Evolutionary conservation across 2,329 filamentous ascomycete species (phyloP).

Genomic region (Helotiales sp.): DNA sequence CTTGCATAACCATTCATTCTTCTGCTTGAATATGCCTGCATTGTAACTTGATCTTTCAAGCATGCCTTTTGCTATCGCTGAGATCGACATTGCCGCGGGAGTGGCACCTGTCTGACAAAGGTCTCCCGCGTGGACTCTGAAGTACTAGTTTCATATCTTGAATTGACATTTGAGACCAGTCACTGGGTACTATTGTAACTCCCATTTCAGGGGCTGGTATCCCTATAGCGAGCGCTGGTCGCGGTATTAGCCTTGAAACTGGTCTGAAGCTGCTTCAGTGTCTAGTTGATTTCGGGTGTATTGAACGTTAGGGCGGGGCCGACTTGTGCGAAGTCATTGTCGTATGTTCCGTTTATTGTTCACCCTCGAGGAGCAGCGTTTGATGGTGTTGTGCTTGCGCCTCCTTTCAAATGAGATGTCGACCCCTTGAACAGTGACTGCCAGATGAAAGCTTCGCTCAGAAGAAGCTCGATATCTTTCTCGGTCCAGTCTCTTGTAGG

Average conservation of each 20-base stretch:
- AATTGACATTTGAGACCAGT: background rate
- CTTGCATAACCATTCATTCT: background rate
- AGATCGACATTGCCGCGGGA: background rate
- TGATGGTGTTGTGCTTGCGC: slow-evolving; percentile 42
- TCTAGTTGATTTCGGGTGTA: too few species aligned
- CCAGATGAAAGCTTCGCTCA: slow-evolving; percentile 99
- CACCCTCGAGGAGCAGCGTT: slow-evolving; percentile 29
- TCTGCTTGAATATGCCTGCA: background rate
- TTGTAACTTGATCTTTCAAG: background rate
- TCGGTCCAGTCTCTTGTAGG: slow-evolving; percentile 95
- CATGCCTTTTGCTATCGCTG: background rate
- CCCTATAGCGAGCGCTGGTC: background rate
- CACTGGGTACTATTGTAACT: too few species aligned
- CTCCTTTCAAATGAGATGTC: slow-evolving; percentile 78
- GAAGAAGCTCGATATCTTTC: slow-evolving; percentile 93
- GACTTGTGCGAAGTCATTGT: background rate
- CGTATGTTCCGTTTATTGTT: background rate
- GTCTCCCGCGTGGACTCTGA: background rate
- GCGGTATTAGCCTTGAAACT: background rate
- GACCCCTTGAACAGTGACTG: slow-evolving; percentile 96
- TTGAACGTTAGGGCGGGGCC: background rate
- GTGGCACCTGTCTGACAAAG: background rate
- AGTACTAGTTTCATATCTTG: background rate
- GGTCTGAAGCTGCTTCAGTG: background rate
- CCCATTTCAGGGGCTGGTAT: background rate